Conservation (phyloP, 495 filamentous ascomycete species). For the Daldinia vernicosa region DNA sequence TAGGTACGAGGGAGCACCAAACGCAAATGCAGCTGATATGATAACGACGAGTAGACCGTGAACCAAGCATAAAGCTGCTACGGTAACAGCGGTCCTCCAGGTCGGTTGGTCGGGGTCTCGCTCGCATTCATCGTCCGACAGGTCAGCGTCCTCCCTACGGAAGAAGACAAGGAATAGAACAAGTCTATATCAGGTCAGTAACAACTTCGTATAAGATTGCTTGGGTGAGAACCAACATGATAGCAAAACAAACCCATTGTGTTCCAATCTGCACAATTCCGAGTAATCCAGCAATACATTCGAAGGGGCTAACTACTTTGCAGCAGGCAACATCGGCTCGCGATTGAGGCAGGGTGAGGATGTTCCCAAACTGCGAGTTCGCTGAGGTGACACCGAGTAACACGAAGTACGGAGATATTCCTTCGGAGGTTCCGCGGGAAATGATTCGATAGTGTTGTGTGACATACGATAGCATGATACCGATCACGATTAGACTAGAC, state of each 20-base stretch:
- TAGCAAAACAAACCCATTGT: constrained; percentile 90
- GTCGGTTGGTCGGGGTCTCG: constrained; percentile 60
- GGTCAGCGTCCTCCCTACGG: constrained; percentile 67
- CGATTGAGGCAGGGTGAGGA: constrained; percentile 81
- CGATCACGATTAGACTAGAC: constrained; percentile 80
- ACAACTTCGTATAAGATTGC: background rate
- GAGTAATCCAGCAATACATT: constrained; percentile 83
- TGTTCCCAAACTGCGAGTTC: constrained; percentile 89
- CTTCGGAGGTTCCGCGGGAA: constrained; percentile 84
- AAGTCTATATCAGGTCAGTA: constrained; percentile 62
- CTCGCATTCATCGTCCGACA: constrained; percentile 54
- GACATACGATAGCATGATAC: constrained; percentile 92
- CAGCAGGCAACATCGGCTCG: constrained; percentile 85
- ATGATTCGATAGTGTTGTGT: constrained; percentile 96
- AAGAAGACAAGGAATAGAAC: constrained; percentile 87
- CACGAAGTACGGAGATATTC: constrained; percentile 93
- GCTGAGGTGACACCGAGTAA: constrained; percentile 89
- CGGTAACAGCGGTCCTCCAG: constrained; percentile 76
- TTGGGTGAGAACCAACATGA: constrained; percentile 73
- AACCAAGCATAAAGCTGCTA: constrained; percentile 72
- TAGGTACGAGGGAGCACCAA: constrained; percentile 65
- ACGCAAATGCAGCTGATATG: constrained; percentile 68
- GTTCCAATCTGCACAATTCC: constrained; percentile 89
- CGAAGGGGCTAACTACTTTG: constrained; percentile 76
- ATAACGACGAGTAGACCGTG: constrained; percentile 76